phyloP scores from a whole-genome alignment of 495 filamentous ascomycete genomes.

The Penicillium cosmopolitanum region DNA sequence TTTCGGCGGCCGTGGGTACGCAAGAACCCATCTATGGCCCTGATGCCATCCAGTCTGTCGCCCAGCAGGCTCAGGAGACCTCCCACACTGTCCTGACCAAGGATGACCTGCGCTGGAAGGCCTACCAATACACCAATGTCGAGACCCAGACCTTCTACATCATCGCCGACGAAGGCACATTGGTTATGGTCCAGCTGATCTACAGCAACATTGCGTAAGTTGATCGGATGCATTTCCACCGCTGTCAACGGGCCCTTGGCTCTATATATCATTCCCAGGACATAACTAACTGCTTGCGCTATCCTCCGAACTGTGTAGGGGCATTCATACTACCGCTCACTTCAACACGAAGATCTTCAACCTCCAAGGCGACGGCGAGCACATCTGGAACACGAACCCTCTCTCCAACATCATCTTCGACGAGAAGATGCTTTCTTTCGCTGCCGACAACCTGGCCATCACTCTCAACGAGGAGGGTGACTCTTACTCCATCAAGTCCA shows the following conservation, averaged over 20 bases:
- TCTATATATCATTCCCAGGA: not conserved
- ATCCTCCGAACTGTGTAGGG: constrained; percentile 52
- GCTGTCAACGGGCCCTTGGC: not conserved
- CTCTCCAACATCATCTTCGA: constrained; percentile 80
- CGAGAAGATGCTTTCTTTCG: constrained; percentile 78
- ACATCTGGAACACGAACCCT: constrained; percentile 79
- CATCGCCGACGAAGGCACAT: constrained; percentile 73
- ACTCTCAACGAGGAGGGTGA: constrained; percentile 82
- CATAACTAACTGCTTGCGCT: constrained; percentile 3
- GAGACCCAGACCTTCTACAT: constrained; percentile 98
- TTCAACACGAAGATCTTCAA: constrained; percentile 92
- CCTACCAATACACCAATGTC: constrained; percentile 81
- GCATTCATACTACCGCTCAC: constrained; percentile 85
- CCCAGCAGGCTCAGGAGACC: constrained; percentile 73
- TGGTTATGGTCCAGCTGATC: constrained; percentile 86
- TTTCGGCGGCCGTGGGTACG: constrained; percentile 91
- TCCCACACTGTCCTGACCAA: constrained; percentile 80
- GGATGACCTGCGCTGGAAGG: constrained; percentile 80
- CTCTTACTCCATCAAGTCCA: constrained; percentile 82
- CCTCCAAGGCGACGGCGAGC: constrained; percentile 64
- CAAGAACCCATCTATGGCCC: constrained; percentile 97
- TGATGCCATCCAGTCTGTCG: constrained; percentile 81
- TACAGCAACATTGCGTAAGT: constrained; percentile 97
- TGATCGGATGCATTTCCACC: not conserved
- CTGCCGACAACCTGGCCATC: constrained; percentile 79